Base-by-base conservation (phyloP, 495 filamentous ascomycete genomes). In the Oidiodendron maius region DNA sequence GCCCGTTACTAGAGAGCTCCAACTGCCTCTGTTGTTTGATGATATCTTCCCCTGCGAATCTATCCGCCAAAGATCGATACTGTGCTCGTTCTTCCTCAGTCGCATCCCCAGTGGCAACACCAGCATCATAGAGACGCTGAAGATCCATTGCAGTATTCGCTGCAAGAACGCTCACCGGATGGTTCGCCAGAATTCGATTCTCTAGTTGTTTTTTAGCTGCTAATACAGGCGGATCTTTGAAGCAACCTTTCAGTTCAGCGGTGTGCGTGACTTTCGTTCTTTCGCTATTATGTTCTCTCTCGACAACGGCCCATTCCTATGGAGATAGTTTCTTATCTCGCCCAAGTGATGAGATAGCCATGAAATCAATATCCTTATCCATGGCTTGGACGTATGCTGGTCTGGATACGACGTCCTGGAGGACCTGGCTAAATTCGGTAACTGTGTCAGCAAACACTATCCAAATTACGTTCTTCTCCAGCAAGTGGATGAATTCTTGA, bases 71-170 rank as follows among this genome's bases (percentile, higher is more conserved):
- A 42, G 60, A 53, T 47, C 54, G 51, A 44, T 50, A 61, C 54
- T 34, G 39, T 23, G 40, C 46, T 47, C 61, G 53, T 53, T 65
- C 50, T 38, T 62, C 64, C 44, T 60, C 57, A 1, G 59, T 62
- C 23, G 61, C 64, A 36, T 63, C 60, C 8, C 63, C 61, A 35
- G 51, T 56, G 12, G 23, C 60, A 42, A 68, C 48, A 17, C 59
- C 63, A 13, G 53, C 56, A 44, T 56, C 52, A 45, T 60, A 64
- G 51, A 65, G 3, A 15, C 40, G 43, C 17, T 44, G 25, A 30
- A 44, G 44, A 26, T 51, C 48, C 16, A 38, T 13, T 24, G 30
- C n/a, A 4, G 39, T 44, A 24, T 51, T 43, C 4, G 40, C 43
- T 18, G 22, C 0, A 9, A 52, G 40, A 16, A 52, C 44, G 24